Percentiles rank a stretch among this genome's conserved stretches.
Conservation (phyloP, 345 rosid species). For the Toxicodendron radicans region DNA sequence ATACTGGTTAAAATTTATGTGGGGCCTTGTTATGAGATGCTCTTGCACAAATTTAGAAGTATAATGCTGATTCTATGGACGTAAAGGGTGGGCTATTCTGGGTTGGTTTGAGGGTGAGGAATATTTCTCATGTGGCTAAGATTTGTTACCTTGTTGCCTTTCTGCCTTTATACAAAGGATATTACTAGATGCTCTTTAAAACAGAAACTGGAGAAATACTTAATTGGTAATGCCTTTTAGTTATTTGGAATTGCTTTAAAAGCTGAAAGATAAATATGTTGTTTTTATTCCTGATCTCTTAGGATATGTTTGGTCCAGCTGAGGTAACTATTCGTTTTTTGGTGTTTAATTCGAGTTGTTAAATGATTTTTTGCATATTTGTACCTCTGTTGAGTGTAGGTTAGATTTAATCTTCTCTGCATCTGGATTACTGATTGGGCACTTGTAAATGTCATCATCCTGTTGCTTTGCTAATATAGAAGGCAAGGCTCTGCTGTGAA, state of each 20-base stretch:
- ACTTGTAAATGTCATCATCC: neutral
- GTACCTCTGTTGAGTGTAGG: neutral
- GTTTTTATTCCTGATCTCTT: constrained; percentile 4
- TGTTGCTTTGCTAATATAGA: neutral
- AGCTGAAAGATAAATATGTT: neutral
- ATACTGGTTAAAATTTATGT: constrained; percentile 21
- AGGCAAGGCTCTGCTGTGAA: neutral
- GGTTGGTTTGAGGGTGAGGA: constrained; percentile 27
- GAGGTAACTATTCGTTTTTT: neutral
- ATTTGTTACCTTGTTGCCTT: constrained; percentile 14
- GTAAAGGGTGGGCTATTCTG: constrained; percentile 22
- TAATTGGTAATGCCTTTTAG: constrained; percentile 8
- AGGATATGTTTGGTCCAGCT: neutral
- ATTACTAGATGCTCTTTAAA: constrained; percentile 18
- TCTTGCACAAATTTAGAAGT: constrained; percentile 27
- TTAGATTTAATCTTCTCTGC: neutral
- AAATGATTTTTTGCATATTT: neutral
- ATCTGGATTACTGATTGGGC: neutral
- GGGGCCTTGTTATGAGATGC: constrained; percentile 32
- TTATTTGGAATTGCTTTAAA: neutral
- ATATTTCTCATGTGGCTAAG: constrained; percentile 29
- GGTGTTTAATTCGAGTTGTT: constrained; percentile 2
- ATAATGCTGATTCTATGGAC: constrained; percentile 23
- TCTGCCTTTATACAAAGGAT: constrained; percentile 19
- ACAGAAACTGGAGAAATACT: constrained; percentile 14